Evolutionary conservation across 352 stramenopile species (phyloP).

Genomic region (Pseudoperonospora humuli): DNA sequence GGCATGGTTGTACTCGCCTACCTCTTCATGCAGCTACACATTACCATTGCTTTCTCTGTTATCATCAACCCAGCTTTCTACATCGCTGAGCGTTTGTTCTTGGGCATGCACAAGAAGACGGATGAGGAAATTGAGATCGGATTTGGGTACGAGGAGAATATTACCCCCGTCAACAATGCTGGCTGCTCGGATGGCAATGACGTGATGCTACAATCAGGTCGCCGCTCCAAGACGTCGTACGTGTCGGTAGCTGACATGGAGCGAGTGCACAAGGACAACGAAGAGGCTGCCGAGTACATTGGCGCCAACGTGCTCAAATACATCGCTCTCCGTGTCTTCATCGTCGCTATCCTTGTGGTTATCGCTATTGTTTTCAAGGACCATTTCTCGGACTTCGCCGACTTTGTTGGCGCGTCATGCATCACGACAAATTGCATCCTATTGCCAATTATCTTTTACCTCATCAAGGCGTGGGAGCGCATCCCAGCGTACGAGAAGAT

Average conservation of each 20-base stretch:
- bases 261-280: conserved; percentile 24
- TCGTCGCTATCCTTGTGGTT: conserved; percentile 32
- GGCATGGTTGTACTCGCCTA: conserved; percentile 40
- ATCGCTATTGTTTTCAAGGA: conserved; percentile 41
- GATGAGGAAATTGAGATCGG: conserved; percentile 22
- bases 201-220: conserved; percentile 3
- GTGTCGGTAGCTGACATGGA: conserved; percentile 39
- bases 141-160: conserved; percentile 5
- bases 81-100: conserved; percentile 32
- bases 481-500: conserved; percentile 29
- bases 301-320: conserved; percentile 23
- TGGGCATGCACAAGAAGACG: conserved; percentile 45
- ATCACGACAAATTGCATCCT: conserved; percentile 57
- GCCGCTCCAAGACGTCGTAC: conserved; percentile 36
- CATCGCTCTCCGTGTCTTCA: conserved; percentile 15
- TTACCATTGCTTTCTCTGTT: conserved; percentile 39
- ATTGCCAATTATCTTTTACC: conserved; percentile 55
- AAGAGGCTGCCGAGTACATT: conserved; percentile 20
- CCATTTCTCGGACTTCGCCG: conserved; percentile 48
- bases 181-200: no score
- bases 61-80: conserved; percentile 41
- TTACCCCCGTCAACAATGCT: conserved; percentile 4
- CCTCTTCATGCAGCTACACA: conserved; percentile 51
- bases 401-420: conserved; percentile 54
- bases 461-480: conserved; percentile 48